phyloP scores from a whole-genome alignment of 2,329 filamentous ascomycete genomes.

The Corniculantispora saksenae region DNA sequence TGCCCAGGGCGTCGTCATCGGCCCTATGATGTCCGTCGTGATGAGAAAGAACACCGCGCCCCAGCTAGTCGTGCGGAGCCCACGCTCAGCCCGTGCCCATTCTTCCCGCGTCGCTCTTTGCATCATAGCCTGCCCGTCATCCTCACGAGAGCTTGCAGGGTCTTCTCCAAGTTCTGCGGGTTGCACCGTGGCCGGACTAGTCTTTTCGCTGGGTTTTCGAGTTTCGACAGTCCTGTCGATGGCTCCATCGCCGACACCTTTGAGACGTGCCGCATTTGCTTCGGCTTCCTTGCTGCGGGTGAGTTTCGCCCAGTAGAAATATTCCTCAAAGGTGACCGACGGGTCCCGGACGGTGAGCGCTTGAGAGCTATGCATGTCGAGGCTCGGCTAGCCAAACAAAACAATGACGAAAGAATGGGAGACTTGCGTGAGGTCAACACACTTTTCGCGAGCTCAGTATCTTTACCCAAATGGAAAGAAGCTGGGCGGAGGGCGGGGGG shows the following conservation, averaged over 20 bases:
- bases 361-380: background rate
- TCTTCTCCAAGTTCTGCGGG: no score
- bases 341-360: background rate
- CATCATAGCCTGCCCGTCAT: background rate
- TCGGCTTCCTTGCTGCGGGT: constrained; percentile 22
- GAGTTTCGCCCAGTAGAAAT: constrained; percentile 25
- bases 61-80: constrained; percentile 46
- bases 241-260: background rate
- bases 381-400: no score
- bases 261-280: background rate
- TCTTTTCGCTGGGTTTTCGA: background rate
- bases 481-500: no score
- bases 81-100: constrained; percentile 47
- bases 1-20: constrained; percentile 39
- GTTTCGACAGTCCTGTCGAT: background rate
- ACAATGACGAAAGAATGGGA: no score
- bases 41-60: constrained; percentile 51
- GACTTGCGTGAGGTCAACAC: no score
- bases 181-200: background rate
- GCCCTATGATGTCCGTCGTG: constrained; percentile 49
- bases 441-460: no score
- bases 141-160: background rate
- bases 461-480: no score
- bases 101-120: constrained; percentile 30
- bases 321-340: constrained; percentile 24